Conservation (phyloP, 495 filamentous ascomycete species). For the Delitschia confertaspora region DNA sequence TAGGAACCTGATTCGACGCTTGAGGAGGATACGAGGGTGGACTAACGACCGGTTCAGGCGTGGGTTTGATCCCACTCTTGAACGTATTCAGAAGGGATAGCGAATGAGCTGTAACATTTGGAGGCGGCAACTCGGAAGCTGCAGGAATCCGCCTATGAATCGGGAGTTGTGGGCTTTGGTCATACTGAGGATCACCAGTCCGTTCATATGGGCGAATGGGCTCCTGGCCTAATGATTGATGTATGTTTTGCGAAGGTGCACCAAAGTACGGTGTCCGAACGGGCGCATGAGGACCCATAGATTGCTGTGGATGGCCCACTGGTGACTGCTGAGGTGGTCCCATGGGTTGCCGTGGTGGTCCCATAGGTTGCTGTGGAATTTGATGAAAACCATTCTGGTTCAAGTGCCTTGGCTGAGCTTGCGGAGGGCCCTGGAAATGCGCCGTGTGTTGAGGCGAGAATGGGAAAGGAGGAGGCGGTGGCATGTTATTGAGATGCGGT, state of each 20-base stretch:
- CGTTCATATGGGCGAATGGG: conserved; percentile 43
- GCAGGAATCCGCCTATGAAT: conserved; percentile 43
- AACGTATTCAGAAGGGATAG: conserved; percentile 33
- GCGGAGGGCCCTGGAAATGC: conserved; percentile 8
- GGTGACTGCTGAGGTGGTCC: conserved; percentile 16
- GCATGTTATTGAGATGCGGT: conserved; percentile 31
- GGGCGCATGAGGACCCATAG: conserved; percentile 14
- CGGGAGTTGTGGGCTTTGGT: conserved; percentile 30
- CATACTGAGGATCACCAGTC: conserved; percentile 40
- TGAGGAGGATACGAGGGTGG: conserved; percentile 43
- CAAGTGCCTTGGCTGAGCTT: conserved; percentile 24
- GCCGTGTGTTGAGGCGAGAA: conserved; percentile 25
- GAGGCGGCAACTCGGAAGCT: conserved; percentile 49
- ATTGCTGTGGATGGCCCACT: conserved; percentile 21
- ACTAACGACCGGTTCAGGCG: conserved; percentile 52
- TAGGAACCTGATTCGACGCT: conserved; percentile 20
- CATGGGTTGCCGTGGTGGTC: conserved; percentile 17
- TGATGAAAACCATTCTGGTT: conserved; percentile 28
- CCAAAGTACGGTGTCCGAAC: conserved; percentile 13
- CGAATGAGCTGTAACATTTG: conserved; percentile 45
- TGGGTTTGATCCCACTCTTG: conserved; percentile 27
- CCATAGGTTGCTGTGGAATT: too few species aligned
- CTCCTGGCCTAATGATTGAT: conserved; percentile 10
- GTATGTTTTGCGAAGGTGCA: conserved; percentile 27
- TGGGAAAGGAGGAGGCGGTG: conserved; percentile 41